Evolutionary conservation across 2,329 filamentous ascomycete genomes (phyloP).

Genomic region (Pseudogymnoascus verrucosus): DNA sequence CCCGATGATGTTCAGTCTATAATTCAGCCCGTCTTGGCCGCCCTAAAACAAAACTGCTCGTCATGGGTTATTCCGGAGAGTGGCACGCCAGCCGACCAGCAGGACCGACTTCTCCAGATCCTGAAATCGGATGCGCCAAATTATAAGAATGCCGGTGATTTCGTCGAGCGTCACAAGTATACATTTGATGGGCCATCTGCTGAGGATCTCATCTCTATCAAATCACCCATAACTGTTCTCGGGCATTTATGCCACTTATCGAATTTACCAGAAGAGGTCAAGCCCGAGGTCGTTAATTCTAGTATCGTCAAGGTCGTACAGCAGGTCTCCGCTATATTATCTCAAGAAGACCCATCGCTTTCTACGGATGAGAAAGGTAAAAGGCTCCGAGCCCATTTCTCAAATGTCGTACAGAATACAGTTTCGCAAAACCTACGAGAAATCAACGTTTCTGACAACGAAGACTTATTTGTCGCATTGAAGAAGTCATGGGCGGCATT

Average conservation of each 20-base stretch:
- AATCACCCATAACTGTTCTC: conserved; percentile 13
- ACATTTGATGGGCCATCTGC: conserved; percentile 42
- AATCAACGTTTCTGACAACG: conserved; percentile 15
- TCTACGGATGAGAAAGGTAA: conserved; percentile 11
- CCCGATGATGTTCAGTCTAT: conserved; percentile 1
- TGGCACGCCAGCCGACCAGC: neutral
- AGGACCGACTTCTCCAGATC: neutral
- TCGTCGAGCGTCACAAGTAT: conserved; percentile 46
- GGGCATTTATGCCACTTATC: neutral
- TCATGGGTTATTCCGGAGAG: neutral
- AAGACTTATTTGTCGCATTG: neutral
- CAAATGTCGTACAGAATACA: conserved; percentile 10
- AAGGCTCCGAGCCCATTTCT: conserved; percentile 12
- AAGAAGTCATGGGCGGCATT: conserved; percentile 34
- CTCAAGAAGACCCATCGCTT: conserved; percentile 18
- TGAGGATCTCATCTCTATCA: conserved; percentile 15
- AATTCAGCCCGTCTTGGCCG: neutral
- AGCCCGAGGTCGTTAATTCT: neutral
- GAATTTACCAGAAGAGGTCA: conserved; percentile 10
- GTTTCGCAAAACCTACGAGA: conserved; percentile 12
- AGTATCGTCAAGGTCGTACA: neutral
- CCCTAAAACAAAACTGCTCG: neutral
- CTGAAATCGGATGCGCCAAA: conserved; percentile 42
- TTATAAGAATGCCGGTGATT: conserved; percentile 47
- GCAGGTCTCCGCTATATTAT: conserved; percentile 15